Conservation (phyloP, 2,329 filamentous ascomycete species). For the Aspergillus arachidicola region DNA sequence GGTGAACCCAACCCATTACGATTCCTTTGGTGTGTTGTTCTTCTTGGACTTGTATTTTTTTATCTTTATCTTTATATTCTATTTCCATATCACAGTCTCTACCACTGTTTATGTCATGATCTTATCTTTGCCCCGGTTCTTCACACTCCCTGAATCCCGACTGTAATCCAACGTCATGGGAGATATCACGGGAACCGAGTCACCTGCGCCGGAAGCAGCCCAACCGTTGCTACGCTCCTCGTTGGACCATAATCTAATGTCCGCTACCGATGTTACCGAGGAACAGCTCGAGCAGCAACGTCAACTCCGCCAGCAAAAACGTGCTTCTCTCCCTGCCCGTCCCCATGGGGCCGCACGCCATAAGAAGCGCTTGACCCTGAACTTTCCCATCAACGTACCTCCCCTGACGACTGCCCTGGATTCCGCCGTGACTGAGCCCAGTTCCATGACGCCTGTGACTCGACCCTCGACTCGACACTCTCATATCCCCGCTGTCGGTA, state of each 20-base stretch:
- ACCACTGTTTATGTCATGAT: conserved; percentile 18
- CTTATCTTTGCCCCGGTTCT: conserved; percentile 5
- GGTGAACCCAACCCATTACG: not conserved
- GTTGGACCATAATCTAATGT: conserved; percentile 11
- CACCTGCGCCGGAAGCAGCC: conserved; percentile 34
- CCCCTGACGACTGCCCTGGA: conserved; percentile 24
- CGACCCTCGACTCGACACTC: conserved; percentile 37
- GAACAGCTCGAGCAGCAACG: conserved; percentile 17
- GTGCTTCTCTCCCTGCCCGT: conserved; percentile 36
- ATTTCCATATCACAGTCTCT: not conserved
- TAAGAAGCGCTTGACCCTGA: conserved; percentile 49
- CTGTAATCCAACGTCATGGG: conserved; percentile 34
- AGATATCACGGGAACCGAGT: conserved; percentile 34
- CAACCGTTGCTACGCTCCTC: conserved; percentile 18
- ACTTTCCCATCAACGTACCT: conserved; percentile 49
- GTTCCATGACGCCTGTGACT: conserved; percentile 35
- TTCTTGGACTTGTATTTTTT: not conserved
- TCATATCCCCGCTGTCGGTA: conserved; percentile 29
- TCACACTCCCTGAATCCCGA: conserved; percentile 17
- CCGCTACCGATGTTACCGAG: conserved; percentile 15
- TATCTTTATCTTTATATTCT: conserved; percentile 1
- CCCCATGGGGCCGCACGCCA: conserved; percentile 42
- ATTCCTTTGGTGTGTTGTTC: not conserved
- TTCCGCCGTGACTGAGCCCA: conserved; percentile 31
- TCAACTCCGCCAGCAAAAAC: conserved; percentile 30